Percentiles rank a stretch among this genome's conserved stretches.
Evolutionary conservation across 2,329 filamentous ascomycete species (phyloP).

Genomic region (Cladosporium sp.): DNA sequence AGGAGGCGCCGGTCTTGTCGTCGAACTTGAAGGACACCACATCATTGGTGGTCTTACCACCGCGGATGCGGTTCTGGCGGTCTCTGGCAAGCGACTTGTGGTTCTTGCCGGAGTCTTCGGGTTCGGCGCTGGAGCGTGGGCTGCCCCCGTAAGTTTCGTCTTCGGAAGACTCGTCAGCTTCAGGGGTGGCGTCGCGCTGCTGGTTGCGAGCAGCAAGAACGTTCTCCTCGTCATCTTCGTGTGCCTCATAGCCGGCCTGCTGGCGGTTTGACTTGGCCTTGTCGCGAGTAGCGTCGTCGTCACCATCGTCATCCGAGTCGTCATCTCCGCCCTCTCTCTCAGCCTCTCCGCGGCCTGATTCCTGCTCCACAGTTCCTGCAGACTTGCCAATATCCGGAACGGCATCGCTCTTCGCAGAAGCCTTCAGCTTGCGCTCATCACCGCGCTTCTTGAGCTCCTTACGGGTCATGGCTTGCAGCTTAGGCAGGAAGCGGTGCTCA

Average conservation of each 20-base stretch:
- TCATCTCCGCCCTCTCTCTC: constrained; percentile 55
- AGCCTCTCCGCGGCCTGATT: constrained; percentile 37
- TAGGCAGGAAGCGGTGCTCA: constrained; percentile 72
- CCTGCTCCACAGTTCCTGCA: constrained; percentile 52
- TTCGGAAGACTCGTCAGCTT: constrained; percentile 56
- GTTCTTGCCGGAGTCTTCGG: constrained; percentile 40
- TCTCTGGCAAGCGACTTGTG: constrained; percentile 31
- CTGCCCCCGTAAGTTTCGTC: constrained; percentile 51
- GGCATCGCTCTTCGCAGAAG: constrained; percentile 55
- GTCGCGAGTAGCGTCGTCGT: constrained; percentile 56
- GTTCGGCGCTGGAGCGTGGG: constrained; percentile 34
- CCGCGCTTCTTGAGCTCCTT: constrained; percentile 76
- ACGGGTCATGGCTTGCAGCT: constrained; percentile 64
- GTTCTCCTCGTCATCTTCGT: constrained; percentile 87
- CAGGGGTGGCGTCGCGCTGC: constrained; percentile 53
- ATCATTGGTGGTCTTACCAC: constrained; percentile 52
- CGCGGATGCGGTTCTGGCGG: constrained; percentile 61
- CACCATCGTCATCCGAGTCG: constrained; percentile 60
- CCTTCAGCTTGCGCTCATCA: constrained; percentile 51
- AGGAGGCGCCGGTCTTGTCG: constrained; percentile 66
- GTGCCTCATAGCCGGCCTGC: constrained; percentile 83
- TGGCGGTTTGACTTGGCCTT: constrained; percentile 71
- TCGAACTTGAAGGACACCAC: constrained; percentile 78
- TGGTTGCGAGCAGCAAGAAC: constrained; percentile 62
- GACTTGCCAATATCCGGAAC: constrained; percentile 70